These are phyloP conservation scores for Diaporthe helianthi DNA, from an alignment of 2,329 filamentous ascomycete genomes.

Conservation along the genomic window DNA sequence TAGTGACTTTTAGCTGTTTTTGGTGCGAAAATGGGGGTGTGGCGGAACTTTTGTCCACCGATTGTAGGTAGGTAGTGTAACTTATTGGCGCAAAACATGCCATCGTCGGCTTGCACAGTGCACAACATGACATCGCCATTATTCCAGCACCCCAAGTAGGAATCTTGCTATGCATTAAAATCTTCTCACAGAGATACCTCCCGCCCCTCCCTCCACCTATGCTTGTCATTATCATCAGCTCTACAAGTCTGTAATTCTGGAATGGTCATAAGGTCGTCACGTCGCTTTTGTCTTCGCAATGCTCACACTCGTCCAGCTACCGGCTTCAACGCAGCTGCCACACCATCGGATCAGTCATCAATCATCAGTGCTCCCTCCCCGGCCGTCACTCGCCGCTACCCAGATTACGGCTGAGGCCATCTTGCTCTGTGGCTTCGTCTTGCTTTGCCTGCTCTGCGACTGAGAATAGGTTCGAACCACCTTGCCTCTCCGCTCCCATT, in stretches of 20 bases:
- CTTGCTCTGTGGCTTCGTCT: neutral
- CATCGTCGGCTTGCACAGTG: neutral
- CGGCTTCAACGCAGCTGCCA: neutral
- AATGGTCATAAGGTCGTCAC: slow-evolving; percentile 31
- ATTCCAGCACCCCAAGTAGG: neutral
- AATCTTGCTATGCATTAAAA: slow-evolving; percentile 15
- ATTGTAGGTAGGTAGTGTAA: no score
- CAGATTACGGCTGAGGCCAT: neutral
- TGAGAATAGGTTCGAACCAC: neutral
- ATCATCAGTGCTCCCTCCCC: neutral
- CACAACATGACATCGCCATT: neutral
- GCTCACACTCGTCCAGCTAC: neutral
- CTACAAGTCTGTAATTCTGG: slow-evolving; percentile 26
- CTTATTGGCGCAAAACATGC: no score
- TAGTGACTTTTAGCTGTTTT: no score
- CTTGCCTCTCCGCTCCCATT: neutral
- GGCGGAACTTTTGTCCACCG: no score
- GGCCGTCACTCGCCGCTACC: slow-evolving; percentile 6
- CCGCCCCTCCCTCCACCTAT: neutral
- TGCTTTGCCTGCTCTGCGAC: neutral
- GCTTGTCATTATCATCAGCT: slow-evolving; percentile 34
- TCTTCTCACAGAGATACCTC: neutral
- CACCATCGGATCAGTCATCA: neutral
- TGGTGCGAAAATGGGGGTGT: no score
- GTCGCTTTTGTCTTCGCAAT: slow-evolving; percentile 25